phyloP scores from a whole-genome alignment of 768 basidiomycete genomes.

The Russula griseocarnosa region DNA sequence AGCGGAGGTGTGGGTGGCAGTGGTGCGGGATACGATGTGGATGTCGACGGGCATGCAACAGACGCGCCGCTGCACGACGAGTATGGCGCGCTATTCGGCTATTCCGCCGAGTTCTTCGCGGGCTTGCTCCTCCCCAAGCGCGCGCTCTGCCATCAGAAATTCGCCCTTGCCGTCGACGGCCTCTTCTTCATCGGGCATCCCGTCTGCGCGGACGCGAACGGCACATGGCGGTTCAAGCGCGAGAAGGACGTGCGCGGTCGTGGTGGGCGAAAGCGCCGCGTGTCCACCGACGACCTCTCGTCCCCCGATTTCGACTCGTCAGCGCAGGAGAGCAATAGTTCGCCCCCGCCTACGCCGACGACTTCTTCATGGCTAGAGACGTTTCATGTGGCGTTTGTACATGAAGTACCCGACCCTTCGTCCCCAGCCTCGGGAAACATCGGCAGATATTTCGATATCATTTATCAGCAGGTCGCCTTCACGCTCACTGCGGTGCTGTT shows the following conservation, averaged over 20 bases:
- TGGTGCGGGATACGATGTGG: constrained; percentile 33
- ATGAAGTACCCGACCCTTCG: constrained; percentile 88
- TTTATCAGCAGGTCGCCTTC: constrained; percentile 88
- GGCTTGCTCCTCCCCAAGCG: constrained; percentile 72
- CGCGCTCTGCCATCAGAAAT: constrained; percentile 88
- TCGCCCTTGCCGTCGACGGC: constrained; percentile 88
- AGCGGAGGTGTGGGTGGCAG: not conserved
- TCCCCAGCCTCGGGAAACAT: constrained; percentile 76
- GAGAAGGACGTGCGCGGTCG: constrained; percentile 54
- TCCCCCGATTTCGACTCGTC: constrained; percentile 36
- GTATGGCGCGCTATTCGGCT: constrained; percentile 73
- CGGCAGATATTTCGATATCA: constrained; percentile 74
- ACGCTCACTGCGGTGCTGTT: constrained; percentile 88
- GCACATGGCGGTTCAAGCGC: constrained; percentile 69
- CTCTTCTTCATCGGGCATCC: constrained; percentile 94
- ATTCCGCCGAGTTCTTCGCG: constrained; percentile 76
- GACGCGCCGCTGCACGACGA: constrained; percentile 38
- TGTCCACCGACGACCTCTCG: constrained; percentile 31
- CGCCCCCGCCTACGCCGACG: not conserved
- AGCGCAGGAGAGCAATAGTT: not conserved
- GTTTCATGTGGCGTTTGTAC: constrained; percentile 83
- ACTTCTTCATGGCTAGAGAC: constrained; percentile 55
- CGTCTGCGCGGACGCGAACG: constrained; percentile 72
- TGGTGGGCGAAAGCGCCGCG: constrained; percentile 46
- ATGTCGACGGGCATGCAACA: constrained; percentile 29